Conservation (phyloP, 2,329 filamentous ascomycete genomes). For the Aspergillus sp. region DNA sequence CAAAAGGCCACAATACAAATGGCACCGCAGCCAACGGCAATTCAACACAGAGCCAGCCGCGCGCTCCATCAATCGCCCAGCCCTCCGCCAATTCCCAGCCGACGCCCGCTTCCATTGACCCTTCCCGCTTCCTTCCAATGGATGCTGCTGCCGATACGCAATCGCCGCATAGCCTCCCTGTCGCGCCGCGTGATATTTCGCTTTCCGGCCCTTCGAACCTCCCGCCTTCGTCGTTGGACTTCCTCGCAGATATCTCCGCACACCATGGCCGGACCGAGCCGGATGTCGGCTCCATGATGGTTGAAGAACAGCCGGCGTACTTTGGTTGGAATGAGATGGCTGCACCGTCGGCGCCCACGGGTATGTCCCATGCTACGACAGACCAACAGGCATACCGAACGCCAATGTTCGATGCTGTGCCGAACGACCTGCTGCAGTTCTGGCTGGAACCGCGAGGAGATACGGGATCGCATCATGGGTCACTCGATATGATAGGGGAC, state of each 20-base stretch:
- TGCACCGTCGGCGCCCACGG: constrained; percentile 4
- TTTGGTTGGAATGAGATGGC: constrained; percentile 32
- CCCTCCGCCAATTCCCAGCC: constrained; percentile 26
- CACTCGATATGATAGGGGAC: constrained; percentile 29
- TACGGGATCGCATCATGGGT: constrained; percentile 27
- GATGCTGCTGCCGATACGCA: constrained; percentile 11
- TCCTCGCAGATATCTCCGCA: constrained; percentile 38
- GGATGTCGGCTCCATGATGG: constrained; percentile 27
- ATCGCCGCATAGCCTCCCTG: constrained; percentile 14
- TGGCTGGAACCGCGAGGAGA: constrained; percentile 38
- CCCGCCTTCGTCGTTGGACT: constrained; percentile 40
- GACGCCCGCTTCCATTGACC: constrained; percentile 18
- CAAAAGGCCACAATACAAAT: constrained; percentile 48
- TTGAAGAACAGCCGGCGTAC: constrained; percentile 31
- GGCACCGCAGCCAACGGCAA: constrained; percentile 14
- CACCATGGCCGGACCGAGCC: constrained; percentile 33
- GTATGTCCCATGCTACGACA: not conserved
- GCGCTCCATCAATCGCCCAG: constrained; percentile 25
- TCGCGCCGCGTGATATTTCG: constrained; percentile 25
- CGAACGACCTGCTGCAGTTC: constrained; percentile 36
- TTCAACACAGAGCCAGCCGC: constrained; percentile 32
- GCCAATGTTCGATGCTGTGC: constrained; percentile 25
- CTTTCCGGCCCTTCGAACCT: constrained; percentile 28
- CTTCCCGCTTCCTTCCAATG: constrained; percentile 17
- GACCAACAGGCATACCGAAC: constrained; percentile 24